These are phyloP conservation scores for Jimgerdemannia flammicorona DNA, from an alignment of 192 early-diverging fungal species.

Conservation along the genomic window DNA sequence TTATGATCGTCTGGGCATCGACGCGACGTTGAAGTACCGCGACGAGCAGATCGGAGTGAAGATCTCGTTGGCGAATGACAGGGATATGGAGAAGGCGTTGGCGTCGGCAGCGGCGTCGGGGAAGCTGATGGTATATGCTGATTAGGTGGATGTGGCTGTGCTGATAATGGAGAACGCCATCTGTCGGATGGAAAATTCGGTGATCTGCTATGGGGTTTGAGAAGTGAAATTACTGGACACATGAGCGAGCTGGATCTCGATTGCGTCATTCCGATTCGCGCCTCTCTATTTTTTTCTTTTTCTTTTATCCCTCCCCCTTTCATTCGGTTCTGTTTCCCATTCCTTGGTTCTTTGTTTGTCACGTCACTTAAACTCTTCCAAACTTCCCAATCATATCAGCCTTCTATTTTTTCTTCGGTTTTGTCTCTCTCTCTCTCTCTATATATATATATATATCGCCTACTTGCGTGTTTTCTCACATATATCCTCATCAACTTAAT, in stretches of 20 bases:
- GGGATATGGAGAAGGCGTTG: constrained; percentile 41
- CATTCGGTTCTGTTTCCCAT: too few relatives aligned
- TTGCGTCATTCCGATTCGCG: too few relatives aligned
- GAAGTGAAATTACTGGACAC: not conserved
- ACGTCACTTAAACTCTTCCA: too few relatives aligned
- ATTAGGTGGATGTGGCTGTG: constrained; percentile 9
- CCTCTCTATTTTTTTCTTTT: too few relatives aligned
- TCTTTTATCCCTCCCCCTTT: too few relatives aligned
- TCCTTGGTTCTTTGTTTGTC: too few relatives aligned
- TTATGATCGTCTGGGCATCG: constrained; percentile 47
- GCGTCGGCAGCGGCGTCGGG: constrained; percentile 27
- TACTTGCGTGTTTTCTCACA: not conserved
- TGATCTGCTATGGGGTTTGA: too few relatives aligned
- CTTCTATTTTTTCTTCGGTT: too few relatives aligned
- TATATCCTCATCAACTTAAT: not conserved
- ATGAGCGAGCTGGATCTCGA: too few relatives aligned
- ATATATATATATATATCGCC: not conserved
- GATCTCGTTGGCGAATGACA: constrained; percentile 26
- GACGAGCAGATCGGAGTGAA: constrained; percentile 19
- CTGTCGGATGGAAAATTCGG: not conserved
- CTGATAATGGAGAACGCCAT: not conserved
- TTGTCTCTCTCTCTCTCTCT: too few relatives aligned
- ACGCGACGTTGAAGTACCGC: constrained; percentile 33
- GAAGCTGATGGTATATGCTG: constrained; percentile 43
- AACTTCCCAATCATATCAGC: too few relatives aligned